Conservation (phyloP, 2,329 filamentous ascomycete species). For the Cercospora sp. region DNA sequence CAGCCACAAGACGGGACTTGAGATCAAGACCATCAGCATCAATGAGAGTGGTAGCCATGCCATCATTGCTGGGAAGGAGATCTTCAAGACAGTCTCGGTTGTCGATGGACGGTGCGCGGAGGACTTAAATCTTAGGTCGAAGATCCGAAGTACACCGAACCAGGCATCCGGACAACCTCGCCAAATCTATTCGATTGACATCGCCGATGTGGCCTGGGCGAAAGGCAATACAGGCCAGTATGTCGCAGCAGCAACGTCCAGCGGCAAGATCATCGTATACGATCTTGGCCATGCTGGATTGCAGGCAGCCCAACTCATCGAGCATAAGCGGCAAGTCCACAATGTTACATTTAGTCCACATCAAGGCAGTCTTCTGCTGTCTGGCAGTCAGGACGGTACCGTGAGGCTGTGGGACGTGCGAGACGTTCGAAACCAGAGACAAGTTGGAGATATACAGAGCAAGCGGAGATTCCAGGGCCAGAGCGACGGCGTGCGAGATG, state of each 20-base stretch:
- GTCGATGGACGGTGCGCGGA: constrained; percentile 58
- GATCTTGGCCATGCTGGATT: constrained; percentile 62
- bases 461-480: constrained; percentile 57
- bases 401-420: constrained; percentile 66
- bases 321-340: constrained; percentile 66
- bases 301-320: constrained; percentile 62
- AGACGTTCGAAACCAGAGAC: constrained; percentile 44
- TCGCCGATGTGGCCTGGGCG: constrained; percentile 68
- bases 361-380: constrained; percentile 60
- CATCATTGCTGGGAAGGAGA: constrained; percentile 64
- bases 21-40: constrained; percentile 63
- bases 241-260: constrained; percentile 64
- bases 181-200: constrained; percentile 53
- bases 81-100: constrained; percentile 64
- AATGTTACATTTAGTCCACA: constrained; percentile 65
- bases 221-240: constrained; percentile 60
- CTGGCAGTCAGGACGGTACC: constrained; percentile 64
- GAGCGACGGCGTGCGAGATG: constrained; percentile 62
- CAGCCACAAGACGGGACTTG: constrained; percentile 63
- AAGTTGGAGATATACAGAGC: constrained; percentile 54
- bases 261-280: constrained; percentile 66
- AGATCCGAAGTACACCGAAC: constrained; percentile 59
- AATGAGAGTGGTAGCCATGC: constrained; percentile 64
- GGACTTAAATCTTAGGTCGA: constrained; percentile 63
- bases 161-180: constrained; percentile 52